A percentile compares a stretch with the other conserved stretches of the same genome.
These are phyloP conservation scores for Yamadazyma akitaensis DNA, from an alignment of 805 yeast genomes.

Conservation along the genomic window DNA sequence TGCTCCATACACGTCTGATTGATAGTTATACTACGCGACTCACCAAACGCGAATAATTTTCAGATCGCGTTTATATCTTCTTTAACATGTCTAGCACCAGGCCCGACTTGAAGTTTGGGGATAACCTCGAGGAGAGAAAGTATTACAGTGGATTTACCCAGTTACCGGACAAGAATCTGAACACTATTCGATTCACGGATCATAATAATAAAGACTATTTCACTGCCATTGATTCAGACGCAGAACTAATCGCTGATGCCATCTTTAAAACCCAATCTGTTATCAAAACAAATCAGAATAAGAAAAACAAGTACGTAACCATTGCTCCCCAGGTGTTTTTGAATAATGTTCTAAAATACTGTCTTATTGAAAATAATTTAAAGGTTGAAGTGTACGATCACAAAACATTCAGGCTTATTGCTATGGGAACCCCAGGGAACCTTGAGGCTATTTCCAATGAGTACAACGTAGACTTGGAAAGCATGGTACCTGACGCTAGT, in stretches of 20 bases:
- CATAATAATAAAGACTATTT: conserved; percentile 79
- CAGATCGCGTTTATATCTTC: not conserved
- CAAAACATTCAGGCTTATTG: conserved; percentile 54
- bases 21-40: not conserved
- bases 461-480: conserved; percentile 51
- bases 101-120: conserved; percentile 42
- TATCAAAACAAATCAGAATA: conserved; percentile 54
- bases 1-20: not conserved
- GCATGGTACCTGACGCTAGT: conserved; percentile 49
- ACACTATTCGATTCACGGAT: conserved; percentile 71
- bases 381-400: conserved; percentile 77
- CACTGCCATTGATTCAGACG: conserved; percentile 70
- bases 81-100: conserved; percentile 34
- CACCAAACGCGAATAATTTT: not conserved
- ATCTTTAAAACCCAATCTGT: conserved; percentile 84
- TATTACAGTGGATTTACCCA: conserved; percentile 43
- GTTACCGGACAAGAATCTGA: conserved; percentile 46
- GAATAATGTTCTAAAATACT: conserved; percentile 56
- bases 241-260: conserved; percentile 74
- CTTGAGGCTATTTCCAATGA: conserved; percentile 47
- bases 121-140: conserved; percentile 40
- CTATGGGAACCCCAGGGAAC: conserved; percentile 87
- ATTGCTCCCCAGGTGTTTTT: conserved; percentile 72
- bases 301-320: conserved; percentile 58
- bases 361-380: conserved; percentile 66